Evolutionary conservation across 495 filamentous ascomycete genomes (phyloP), one percentile per base, ranked within the genome.

Genomic region (Aspergillus nidulans): DNA sequence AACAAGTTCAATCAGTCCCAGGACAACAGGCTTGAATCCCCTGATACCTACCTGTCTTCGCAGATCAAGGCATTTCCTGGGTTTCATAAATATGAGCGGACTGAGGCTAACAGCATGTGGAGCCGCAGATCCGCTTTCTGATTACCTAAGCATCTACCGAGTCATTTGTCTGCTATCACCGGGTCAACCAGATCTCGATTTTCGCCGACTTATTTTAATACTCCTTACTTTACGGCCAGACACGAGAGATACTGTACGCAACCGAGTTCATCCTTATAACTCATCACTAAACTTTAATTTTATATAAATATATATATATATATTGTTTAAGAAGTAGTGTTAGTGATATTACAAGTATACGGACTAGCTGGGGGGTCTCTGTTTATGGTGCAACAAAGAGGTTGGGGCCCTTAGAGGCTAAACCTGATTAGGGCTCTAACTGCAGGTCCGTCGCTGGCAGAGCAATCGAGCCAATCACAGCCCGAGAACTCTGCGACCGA

Each of bases 71-170:
- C 28, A 36, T 53, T 41, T 53, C 51, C 32, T 32, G 25, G 20
- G n/a, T 6, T 32, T 23, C 32, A 48, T 55, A 32, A 47, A 39
- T 42, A 39, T 36, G 25, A 41, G 34, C 19, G 10, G 41, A 54
- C 52, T 8, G 25, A 39, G 43, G n/a, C 44, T 48, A 12, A 40
- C 38, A 28, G 15, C 21, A 6, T 30, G 61, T 57, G 57, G 58
- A 53, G 32, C 53, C 57, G 32, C 39, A 19, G 47, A 36, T 5
- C 49, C 45, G 38, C 25, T 48, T n/a, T 39, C 56, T 65, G 52
- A 65, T 40, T 65, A n/a, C n/a, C n/a, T n/a, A 57, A 65, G 19
- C 52, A 19, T 45, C 62, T 62, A 44, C 59, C 60, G 63, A 49
- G 56, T 59, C 59, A 53, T 41, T 52, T 64, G 56, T 15, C 16